Base-by-base conservation (phyloP, 108 stramenopile species). In the Skeletonema menzelii region DNA sequence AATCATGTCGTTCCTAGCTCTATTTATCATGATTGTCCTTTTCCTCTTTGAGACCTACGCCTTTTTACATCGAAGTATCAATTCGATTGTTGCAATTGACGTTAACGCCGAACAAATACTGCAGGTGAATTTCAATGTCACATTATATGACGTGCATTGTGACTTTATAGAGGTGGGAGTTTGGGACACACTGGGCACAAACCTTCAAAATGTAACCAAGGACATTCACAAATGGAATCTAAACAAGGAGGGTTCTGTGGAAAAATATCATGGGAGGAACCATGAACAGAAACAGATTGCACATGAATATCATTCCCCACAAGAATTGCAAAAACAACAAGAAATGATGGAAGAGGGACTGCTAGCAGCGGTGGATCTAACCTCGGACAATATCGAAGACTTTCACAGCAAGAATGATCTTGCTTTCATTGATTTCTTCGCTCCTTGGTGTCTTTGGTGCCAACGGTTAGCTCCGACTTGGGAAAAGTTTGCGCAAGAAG, bases 221-320 rank as follows among this genome's bases (percentile, higher is more conserved):
- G 98, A 99, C 69, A 90, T 99, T n/a, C 93, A 97, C 78, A 98
- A 97, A 84, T 99, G 98, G 98, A 96, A 97, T 73, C 35, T 97
- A 17, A 92, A 97, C 66, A 86, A 86, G 26, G 44, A 69, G 6
- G 97, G 98, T 1, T 63, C 86, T 59, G 71, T 88, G 20, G 75
- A 93, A n/a, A 84, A 92, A 31, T 97, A 94, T 70, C 85, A 91
- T 58, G 97, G 98, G 35, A 83, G 98, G 57, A 99, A 99, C 82
- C 82, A 87, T 8, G 96, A 97, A 68, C 86, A 89, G 64, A 65
- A 94, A n/a, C 90, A 94, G 56, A 73, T 98, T 59, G 46, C 57
- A 44, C 88, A 96, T 72, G 96, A 98, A 62, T 88, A 93, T 47
- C 96, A 98, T 81, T 53, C 49, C 10, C 49, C 49, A 53, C 20